Percentiles rank a stretch among this genome's conserved stretches.
phyloP scores from a whole-genome alignment of 495 filamentous ascomycete genomes.

The Aspergillus kassunensis region DNA sequence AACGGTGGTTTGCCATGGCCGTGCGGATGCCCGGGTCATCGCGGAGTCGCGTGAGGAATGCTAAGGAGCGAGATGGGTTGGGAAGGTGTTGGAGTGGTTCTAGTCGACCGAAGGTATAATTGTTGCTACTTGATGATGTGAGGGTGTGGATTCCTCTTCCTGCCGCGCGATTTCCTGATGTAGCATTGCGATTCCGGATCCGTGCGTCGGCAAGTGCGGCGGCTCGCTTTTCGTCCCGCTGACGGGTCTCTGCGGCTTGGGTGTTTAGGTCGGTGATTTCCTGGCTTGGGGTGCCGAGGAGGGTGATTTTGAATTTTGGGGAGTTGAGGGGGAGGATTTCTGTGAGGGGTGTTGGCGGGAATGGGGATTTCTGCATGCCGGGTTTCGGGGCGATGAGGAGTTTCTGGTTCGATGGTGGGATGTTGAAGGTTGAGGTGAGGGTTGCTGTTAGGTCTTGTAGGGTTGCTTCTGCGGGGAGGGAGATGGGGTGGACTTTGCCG shows the following conservation, averaged over 20 bases:
- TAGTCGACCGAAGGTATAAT: slow-evolving; percentile 78
- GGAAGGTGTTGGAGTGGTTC: slow-evolving; percentile 78
- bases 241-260: slow-evolving; percentile 34
- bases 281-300: slow-evolving; percentile 34
- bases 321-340: slow-evolving; percentile 43
- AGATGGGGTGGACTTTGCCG: slow-evolving; percentile 69
- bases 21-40: slow-evolving; percentile 81
- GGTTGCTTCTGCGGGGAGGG: slow-evolving; percentile 63
- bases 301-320: slow-evolving; percentile 41
- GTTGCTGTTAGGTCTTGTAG: slow-evolving; percentile 60
- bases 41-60: slow-evolving; percentile 73
- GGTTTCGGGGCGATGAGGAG: slow-evolving; percentile 67
- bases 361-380: slow-evolving; percentile 63
- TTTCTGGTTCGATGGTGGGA: slow-evolving; percentile 69
- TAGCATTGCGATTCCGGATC: slow-evolving; percentile 25
- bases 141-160: slow-evolving; percentile 41
- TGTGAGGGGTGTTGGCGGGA: slow-evolving; percentile 37
- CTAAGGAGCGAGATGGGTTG: slow-evolving; percentile 57
- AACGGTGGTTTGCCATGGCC: slow-evolving; percentile 78
- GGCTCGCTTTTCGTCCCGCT: slow-evolving; percentile 36
- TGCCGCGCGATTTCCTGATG: slow-evolving; percentile 23
- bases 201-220: slow-evolving; percentile 33
- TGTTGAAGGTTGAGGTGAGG: slow-evolving; percentile 53
- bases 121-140: slow-evolving; percentile 43
- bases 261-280: slow-evolving; percentile 39